phyloP scores from a whole-genome alignment of 345 rosid species.

The Zanthoxylum bungeanum region DNA sequence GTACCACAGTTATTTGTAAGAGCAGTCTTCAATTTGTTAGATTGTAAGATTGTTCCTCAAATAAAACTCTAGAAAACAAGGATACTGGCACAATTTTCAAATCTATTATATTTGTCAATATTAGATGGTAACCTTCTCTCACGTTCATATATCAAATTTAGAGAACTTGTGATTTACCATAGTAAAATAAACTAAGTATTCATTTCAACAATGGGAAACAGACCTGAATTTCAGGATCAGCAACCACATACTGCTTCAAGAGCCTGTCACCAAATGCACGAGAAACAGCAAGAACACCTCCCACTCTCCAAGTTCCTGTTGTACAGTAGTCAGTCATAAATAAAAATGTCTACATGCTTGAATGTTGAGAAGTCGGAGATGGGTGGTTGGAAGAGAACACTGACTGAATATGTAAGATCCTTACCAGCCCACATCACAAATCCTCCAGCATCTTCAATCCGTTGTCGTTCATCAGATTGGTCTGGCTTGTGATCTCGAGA shows the following conservation, averaged over 20 bases:
- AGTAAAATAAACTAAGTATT: not conserved
- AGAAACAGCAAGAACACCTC: slow-evolving; percentile 99
- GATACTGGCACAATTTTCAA: not conserved
- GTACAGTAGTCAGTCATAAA: slow-evolving; percentile 2
- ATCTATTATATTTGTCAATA: too few species aligned
- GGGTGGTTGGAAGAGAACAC: not conserved
- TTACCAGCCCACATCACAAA: slow-evolving; percentile 99
- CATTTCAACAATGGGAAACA: slow-evolving; percentile 6
- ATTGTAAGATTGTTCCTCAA: not conserved
- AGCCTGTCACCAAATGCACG: slow-evolving; percentile 99
- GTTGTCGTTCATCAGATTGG: slow-evolving; percentile 93
- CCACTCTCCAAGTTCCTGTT: slow-evolving; percentile 99
- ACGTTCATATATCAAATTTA: not conserved
- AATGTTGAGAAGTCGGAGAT: too few species aligned
- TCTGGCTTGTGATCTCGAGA: slow-evolving; percentile 99
- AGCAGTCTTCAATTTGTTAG: not conserved
- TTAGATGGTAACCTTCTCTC: slow-evolving; percentile 9
- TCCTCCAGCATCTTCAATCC: slow-evolving; percentile 99
- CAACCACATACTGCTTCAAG: slow-evolving; percentile 98
- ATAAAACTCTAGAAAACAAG: not conserved
- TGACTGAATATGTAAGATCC: slow-evolving; percentile 7
- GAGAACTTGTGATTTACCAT: not conserved
- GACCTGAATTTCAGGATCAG: slow-evolving; percentile 99
- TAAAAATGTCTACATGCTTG: not conserved
- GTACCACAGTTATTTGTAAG: not conserved